Conservation (phyloP, 169 alveolate genomes). For the Eimeria zaria region DNA sequence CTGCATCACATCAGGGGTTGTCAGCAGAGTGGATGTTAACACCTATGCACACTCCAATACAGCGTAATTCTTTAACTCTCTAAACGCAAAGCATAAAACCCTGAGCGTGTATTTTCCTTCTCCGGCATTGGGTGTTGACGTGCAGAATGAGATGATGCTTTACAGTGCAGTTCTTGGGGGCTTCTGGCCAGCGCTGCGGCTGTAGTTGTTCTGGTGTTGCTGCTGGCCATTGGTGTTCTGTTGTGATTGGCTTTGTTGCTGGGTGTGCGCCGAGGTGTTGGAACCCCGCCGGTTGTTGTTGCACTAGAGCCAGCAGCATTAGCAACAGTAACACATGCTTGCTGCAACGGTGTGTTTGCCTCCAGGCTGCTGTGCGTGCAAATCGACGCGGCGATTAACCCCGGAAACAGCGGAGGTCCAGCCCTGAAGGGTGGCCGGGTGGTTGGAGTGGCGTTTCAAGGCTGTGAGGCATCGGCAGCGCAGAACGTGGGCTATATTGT, state of each 20-base stretch:
- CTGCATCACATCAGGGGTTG: constrained; percentile 94
- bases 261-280: neutral
- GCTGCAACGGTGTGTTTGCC: neutral
- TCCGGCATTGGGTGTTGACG: neutral
- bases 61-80: constrained; percentile 63
- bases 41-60: constrained; percentile 88
- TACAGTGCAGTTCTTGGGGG: neutral
- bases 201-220: too few relatives aligned
- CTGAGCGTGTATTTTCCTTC: neutral
- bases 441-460: constrained; percentile 93
- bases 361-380: constrained; percentile 92
- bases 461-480: constrained; percentile 89
- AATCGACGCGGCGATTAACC: constrained; percentile 95
- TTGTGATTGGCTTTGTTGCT: neutral
- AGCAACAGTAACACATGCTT: neutral
- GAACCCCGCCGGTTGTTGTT: neutral
- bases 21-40: constrained; percentile 93
- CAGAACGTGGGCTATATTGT: constrained; percentile 92
- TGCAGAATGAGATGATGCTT: neutral
- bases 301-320: neutral
- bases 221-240: neutral
- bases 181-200: constrained; percentile 34
- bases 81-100: neutral
- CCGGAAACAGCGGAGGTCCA: constrained; percentile 96
- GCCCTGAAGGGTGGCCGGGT: constrained; percentile 92